Evolutionary conservation across 2,329 filamentous ascomycete genomes (phyloP).

Genomic region (Hymenotorrendiella dingleyae): DNA sequence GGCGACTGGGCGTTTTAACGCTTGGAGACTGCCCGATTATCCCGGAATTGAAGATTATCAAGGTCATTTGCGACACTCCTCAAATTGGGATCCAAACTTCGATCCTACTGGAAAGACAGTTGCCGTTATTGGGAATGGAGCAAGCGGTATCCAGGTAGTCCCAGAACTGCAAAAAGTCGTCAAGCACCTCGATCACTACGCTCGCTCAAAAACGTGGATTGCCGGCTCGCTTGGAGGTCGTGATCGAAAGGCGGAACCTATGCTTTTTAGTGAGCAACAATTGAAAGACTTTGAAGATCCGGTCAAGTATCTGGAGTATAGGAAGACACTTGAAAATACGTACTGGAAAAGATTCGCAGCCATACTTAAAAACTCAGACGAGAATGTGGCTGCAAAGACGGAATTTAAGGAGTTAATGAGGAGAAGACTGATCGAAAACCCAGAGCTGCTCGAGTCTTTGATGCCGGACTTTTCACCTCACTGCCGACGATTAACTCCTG

Average conservation of each 20-base stretch:
- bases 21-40: slow-evolving; percentile 57
- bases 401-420: slow-evolving; percentile 49
- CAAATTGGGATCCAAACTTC: slow-evolving; percentile 51
- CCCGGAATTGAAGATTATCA: slow-evolving; percentile 44
- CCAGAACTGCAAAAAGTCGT: slow-evolving; percentile 34
- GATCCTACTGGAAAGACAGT: slow-evolving; percentile 42
- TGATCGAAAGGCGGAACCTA: slow-evolving; percentile 34
- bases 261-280: slow-evolving; percentile 27
- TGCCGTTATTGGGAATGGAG: slow-evolving; percentile 46
- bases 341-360: slow-evolving; percentile 40
- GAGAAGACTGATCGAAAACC: slow-evolving; percentile 45
- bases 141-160: slow-evolving; percentile 46
- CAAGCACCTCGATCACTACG: slow-evolving; percentile 28
- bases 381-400: slow-evolving; percentile 42
- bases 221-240: slow-evolving; percentile 54
- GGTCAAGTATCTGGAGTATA: slow-evolving; percentile 33
- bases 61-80: slow-evolving; percentile 52
- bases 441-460: slow-evolving; percentile 48
- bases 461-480: slow-evolving; percentile 58
- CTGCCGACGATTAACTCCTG: slow-evolving; percentile 59
- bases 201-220: slow-evolving; percentile 58
- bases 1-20: slow-evolving; percentile 61
- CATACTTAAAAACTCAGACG: slow-evolving; percentile 47
- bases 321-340: slow-evolving; percentile 37
- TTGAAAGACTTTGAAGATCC: slow-evolving; percentile 34